Conservation (phyloP, 306 rosid species). For the Vachellia pachyceras region DNA sequence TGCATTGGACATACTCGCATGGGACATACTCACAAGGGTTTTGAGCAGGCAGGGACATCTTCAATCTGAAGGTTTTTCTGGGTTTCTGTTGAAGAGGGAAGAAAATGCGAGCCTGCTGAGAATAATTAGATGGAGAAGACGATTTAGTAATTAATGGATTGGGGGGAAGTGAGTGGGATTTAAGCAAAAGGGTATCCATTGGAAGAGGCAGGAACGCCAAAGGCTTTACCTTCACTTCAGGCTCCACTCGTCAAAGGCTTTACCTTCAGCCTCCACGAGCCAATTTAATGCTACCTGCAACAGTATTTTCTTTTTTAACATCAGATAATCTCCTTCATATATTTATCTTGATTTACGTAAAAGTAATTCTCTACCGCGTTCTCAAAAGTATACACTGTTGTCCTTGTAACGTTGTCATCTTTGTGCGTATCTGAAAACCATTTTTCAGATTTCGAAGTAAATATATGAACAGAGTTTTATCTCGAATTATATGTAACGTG, state of each 20-base stretch:
- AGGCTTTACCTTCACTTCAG: neutral
- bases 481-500: too few relatives aligned
- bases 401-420: neutral
- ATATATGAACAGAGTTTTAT: too few relatives aligned
- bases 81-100: conserved; percentile 13
- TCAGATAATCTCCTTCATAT: too few relatives aligned
- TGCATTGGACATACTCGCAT: neutral
- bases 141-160: conserved; percentile 28
- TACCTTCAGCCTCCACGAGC: too few relatives aligned
- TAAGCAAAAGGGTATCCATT: conserved; percentile 41
- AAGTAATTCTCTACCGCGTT: too few relatives aligned
- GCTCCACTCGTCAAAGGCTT: neutral
- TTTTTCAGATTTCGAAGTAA: too few relatives aligned
- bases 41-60: conserved; percentile 39
- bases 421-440: too few relatives aligned
- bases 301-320: too few relatives aligned
- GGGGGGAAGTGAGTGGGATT: conserved; percentile 27
- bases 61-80: conserved; percentile 25
- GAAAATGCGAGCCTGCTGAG: conserved; percentile 44
- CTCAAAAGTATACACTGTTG: too few relatives aligned
- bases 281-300: too few relatives aligned
- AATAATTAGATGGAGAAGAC: conserved; percentile 6
- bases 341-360: too few relatives aligned
- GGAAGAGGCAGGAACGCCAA: neutral
- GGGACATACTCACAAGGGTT: conserved; percentile 50